Evolutionary conservation across 352 stramenopile genomes (phyloP), one percentile per base, ranked within the genome.

Genomic region (Elongisporangium prolatum): DNA sequence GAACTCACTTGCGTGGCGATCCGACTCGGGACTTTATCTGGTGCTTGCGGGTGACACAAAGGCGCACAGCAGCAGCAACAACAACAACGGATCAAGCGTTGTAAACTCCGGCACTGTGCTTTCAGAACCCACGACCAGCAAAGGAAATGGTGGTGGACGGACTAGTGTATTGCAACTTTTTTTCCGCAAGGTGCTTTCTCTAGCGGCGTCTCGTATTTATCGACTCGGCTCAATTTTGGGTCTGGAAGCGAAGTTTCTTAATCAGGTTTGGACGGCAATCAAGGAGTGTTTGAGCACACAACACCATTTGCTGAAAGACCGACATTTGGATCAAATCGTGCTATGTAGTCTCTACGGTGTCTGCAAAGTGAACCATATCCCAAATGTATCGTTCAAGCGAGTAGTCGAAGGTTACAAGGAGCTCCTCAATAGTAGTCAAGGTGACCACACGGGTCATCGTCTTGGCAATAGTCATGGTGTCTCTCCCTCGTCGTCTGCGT

Each of bases 201-300:
- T 91, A 3, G 84, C 83, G 1, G 86, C 86, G 4, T 88, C 79
- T 4, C 80, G 86, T 10, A 91, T 94, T 61, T 86, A 89, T 50
- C 77, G 81, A 21, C 71, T 94, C 2, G 85, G 86, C 28, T 79
- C 65, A 40, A 61, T 84, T 37, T 64, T 96, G n/a, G 68, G 77
- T 21, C 73, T 96, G 22, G 75, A 93, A 22, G 75, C 80, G 8
- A 83, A 74, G 13, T 78, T 88, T 59, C 71, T 93, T 64, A 94
- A 93, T 47, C 84, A 96, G 54, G 81, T 92, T 20, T 96, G 86
- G 86, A 94, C 86, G 3, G 83, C 82, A 34, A 77, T 94, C 28
- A 94, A 91, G 60, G 83, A 94, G 63, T 90, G 80, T 52, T 61
- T 95, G 49, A 89, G 73, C 25, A 77, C 74, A 2, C 72, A 82